Percentiles rank a stretch among this genome's conserved stretches.
Conservation (phyloP, 1,139 yeast species). For the Meyerozyma elateridarum region DNA sequence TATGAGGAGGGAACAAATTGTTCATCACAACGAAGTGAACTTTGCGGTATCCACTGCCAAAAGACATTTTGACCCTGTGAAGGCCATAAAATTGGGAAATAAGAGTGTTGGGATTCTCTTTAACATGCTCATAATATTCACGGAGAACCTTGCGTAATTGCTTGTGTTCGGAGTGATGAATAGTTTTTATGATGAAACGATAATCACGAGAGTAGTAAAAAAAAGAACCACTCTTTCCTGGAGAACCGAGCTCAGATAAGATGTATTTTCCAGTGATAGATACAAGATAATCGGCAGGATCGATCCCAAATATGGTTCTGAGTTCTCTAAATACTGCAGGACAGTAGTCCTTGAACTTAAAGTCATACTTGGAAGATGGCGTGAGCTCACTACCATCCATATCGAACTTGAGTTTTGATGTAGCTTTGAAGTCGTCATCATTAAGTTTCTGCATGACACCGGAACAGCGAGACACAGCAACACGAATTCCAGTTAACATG, state of each 20-base stretch:
- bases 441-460: conserved; percentile 74
- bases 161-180: conserved; percentile 88
- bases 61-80: conserved; percentile 84
- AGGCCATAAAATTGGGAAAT: conserved; percentile 93
- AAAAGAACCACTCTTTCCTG: conserved; percentile 96
- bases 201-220: conserved; percentile 93
- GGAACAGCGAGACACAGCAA: conserved; percentile 88
- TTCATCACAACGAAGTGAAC: conserved; percentile 96
- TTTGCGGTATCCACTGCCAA: conserved; percentile 55
- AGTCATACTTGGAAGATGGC: conserved; percentile 90
- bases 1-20: conserved; percentile 91
- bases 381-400: conserved; percentile 85
- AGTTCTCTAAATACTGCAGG: conserved; percentile 93
- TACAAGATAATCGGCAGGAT: conserved; percentile 92
- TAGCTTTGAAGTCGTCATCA: conserved; percentile 63
- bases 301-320: conserved; percentile 74
- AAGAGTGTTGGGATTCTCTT: conserved; percentile 79
- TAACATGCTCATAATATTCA: conserved; percentile 78
- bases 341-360: conserved; percentile 93
- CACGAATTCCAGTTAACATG: conserved; percentile 95
- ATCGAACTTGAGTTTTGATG: conserved; percentile 81
- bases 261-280: conserved; percentile 91
- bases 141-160: conserved; percentile 71
- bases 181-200: conserved; percentile 90
- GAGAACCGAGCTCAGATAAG: conserved; percentile 87